These are phyloP conservation scores for Ceratobasidium sp. DNA, from an alignment of 1,284 basidiomycete species.

Conservation along the genomic window DNA sequence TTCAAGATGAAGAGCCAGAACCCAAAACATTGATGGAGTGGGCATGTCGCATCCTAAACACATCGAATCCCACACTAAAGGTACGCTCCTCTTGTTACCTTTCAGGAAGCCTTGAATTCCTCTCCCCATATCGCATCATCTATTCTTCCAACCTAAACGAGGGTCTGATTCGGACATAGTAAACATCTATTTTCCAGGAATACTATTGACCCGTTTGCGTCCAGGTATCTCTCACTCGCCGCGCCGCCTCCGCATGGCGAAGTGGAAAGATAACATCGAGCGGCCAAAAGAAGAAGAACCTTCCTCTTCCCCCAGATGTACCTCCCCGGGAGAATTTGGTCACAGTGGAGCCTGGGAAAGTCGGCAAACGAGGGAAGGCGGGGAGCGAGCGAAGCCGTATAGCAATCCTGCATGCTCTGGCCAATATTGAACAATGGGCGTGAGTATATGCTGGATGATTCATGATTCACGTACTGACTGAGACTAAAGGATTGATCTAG, in stretches of 20 bases:
- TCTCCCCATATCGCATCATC: constrained; percentile 9
- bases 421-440: constrained; percentile 95
- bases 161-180: no score
- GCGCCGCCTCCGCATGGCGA: constrained; percentile 75
- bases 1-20: constrained; percentile 29
- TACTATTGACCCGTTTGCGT: background rate
- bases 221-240: constrained; percentile 72
- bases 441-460: constrained; percentile 57
- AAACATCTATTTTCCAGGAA: constrained; percentile 18
- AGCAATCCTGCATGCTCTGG: constrained; percentile 82
- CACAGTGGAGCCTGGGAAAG: constrained; percentile 70
- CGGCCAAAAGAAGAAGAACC: constrained; percentile 64
- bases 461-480: background rate
- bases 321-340: constrained; percentile 72
- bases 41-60: constrained; percentile 79
- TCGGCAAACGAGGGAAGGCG: constrained; percentile 66
- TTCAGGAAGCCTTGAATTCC: background rate
- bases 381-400: constrained; percentile 71
- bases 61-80: constrained; percentile 74
- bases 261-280: constrained; percentile 74
- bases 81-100: no score
- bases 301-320: constrained; percentile 70
- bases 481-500: constrained; percentile 81
- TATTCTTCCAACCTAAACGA: no score
- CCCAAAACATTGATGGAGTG: constrained; percentile 77